phyloP scores from a whole-genome alignment of 208 protist genomes.

The Leishmania aethiopica region DNA sequence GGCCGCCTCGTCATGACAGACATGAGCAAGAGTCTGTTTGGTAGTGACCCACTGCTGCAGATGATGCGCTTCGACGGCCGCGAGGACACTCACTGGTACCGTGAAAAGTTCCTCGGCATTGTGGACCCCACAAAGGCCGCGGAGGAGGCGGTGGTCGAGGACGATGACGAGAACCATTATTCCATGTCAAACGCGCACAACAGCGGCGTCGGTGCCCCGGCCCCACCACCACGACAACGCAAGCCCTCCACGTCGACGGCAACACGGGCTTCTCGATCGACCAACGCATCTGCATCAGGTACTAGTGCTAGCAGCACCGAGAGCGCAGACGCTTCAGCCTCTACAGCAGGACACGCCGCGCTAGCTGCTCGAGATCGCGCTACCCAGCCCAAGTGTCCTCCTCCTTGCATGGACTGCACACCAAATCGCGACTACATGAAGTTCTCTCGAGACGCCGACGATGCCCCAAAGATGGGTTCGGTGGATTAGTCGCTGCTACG shows the following conservation, averaged over 20 bases:
- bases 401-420: background rate
- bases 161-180: slow-evolving; percentile 71
- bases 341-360: background rate
- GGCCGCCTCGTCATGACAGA: slow-evolving; percentile 83
- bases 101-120: slow-evolving; percentile 60
- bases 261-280: background rate
- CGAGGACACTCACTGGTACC: slow-evolving; percentile 71
- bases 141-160: slow-evolving; percentile 31
- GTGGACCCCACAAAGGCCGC: slow-evolving; percentile 31
- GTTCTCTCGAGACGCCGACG: background rate
- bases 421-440: background rate
- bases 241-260: background rate
- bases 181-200: slow-evolving; percentile 45
- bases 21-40: slow-evolving; percentile 82
- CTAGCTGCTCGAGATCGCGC: too few species aligned
- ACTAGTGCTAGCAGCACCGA: background rate
- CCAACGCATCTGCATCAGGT: background rate
- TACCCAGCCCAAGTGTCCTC: background rate
- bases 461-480: background rate
- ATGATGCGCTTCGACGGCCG: slow-evolving; percentile 82
- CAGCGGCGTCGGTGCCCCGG: slow-evolving; percentile 37
- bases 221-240: slow-evolving; percentile 15
- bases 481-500: background rate
- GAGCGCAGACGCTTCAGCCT: background rate
- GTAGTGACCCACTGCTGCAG: slow-evolving; percentile 82